These are phyloP conservation scores for Oemleria cerasiformis DNA, from an alignment of 306 rosid species.

Conservation along the genomic window DNA sequence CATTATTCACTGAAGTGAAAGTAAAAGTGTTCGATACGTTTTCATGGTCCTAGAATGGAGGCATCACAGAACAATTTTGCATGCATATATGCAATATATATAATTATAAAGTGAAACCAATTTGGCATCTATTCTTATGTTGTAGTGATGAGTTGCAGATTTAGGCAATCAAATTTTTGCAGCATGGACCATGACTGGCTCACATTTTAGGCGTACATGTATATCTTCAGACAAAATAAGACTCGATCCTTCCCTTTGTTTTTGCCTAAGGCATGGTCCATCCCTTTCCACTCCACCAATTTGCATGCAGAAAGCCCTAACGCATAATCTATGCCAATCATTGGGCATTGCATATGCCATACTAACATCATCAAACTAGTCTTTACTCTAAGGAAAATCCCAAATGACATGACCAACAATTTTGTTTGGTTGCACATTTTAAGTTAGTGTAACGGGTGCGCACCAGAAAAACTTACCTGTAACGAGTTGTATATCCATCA, in stretches of 20 bases:
- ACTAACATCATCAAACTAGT: background rate
- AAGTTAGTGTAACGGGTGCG: no score
- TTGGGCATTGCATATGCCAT: conserved; percentile 4
- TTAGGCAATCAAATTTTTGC: background rate
- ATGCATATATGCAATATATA: background rate
- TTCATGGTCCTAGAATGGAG: background rate
- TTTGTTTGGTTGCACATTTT: background rate
- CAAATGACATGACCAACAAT: no score
- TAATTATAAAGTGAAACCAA: background rate
- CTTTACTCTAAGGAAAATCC: background rate
- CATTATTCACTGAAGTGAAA: no score
- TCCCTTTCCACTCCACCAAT: conserved; percentile 11
- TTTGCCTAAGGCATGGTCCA: conserved; percentile 1
- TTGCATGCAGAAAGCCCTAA: background rate
- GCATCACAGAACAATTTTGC: background rate
- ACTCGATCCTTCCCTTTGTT: conserved; percentile 6
- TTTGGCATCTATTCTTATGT: conserved; percentile 29
- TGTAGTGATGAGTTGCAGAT: conserved; percentile 22
- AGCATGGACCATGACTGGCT: background rate
- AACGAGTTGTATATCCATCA: no score
- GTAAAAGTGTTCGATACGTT: background rate
- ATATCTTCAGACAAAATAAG: background rate
- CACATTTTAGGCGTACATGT: background rate
- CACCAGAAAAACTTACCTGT: no score
- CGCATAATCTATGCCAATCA: background rate